phyloP scores from a whole-genome alignment of 768 basidiomycete genomes.

The Russula earlei region DNA sequence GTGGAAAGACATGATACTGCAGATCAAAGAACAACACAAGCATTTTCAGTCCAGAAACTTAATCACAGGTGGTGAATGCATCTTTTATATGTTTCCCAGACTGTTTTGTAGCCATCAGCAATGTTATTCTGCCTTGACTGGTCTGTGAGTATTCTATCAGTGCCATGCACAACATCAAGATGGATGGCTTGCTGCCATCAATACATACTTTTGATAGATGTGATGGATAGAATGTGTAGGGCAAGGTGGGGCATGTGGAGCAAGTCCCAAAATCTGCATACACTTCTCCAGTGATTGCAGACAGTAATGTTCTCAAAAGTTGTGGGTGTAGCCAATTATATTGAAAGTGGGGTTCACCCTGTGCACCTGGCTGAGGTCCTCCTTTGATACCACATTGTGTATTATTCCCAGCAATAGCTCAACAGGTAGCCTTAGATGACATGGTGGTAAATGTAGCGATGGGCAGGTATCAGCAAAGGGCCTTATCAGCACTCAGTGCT shows the following conservation, averaged over 20 bases:
- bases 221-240: background rate
- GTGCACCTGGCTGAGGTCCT: too few species aligned
- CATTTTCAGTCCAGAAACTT: background rate
- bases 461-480: too few species aligned
- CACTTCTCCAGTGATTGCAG: background rate
- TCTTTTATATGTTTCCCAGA: background rate
- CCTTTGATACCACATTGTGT: too few species aligned
- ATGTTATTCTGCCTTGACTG: background rate
- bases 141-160: background rate
- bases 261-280: background rate
- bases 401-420: too few species aligned
- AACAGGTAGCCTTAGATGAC: background rate
- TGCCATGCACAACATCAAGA: background rate
- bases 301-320: background rate
- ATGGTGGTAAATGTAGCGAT: too few species aligned
- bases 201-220: background rate
- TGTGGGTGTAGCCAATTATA: background rate
- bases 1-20: too few species aligned
- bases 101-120: background rate
- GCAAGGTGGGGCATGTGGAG: background rate
- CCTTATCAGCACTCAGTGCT: too few species aligned
- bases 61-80: too few species aligned
- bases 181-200: background rate
- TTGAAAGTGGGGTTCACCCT: background rate
- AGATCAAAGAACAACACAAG: background rate